These are phyloP conservation scores for Solanum microdontum DNA, from an alignment of 257 asterid genomes.

Conservation along the genomic window DNA sequence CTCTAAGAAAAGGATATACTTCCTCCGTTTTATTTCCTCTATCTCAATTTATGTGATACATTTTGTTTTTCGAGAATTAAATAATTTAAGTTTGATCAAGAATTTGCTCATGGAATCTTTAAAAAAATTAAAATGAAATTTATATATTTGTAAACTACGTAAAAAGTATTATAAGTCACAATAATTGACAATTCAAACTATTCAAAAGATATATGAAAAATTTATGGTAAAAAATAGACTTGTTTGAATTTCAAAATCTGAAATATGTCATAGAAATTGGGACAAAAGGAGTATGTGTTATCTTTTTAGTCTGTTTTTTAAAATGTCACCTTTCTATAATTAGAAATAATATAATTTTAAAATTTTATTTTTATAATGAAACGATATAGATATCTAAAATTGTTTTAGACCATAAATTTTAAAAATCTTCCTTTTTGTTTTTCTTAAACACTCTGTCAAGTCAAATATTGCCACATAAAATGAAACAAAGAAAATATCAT, in stretches of 20 bases:
- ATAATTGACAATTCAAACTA: neutral
- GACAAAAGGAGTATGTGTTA: neutral
- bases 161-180: no score
- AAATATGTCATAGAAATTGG: neutral
- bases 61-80: no score
- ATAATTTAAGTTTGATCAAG: no score
- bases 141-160: no score
- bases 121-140: no score
- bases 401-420: neutral
- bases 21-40: no score
- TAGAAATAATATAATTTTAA: neutral
- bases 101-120: no score
- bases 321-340: neutral
- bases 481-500: neutral
- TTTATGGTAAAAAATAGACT: no score
- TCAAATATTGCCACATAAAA: rapidly evolving
- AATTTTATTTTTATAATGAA: neutral
- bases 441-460: neutral
- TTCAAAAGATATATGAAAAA: neutral
- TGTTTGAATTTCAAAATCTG: neutral
- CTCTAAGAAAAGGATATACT: neutral
- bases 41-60: neutral
- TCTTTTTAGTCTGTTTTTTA: neutral
- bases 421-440: neutral
- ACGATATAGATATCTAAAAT: neutral